Conservation (phyloP, 768 basidiomycete genomes). For the Chlorophyllum brunneum region DNA sequence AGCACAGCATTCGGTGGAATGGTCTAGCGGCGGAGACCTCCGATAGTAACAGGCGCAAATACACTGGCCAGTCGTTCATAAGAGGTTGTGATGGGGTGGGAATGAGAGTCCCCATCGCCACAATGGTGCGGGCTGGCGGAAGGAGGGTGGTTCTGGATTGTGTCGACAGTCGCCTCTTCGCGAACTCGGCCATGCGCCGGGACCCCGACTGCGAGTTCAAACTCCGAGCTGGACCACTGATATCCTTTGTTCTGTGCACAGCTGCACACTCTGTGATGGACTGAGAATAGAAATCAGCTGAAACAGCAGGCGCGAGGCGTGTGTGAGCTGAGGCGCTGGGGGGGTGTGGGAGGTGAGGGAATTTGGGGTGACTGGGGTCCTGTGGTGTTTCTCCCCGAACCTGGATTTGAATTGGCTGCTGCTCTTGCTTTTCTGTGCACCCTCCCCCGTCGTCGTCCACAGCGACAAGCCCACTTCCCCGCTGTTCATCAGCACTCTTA, state of each 20-base stretch:
- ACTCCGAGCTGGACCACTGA: no score
- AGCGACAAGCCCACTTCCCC: conserved; percentile 16
- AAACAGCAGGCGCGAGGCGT: no score
- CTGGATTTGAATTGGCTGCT: conserved; percentile 8
- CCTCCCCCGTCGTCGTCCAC: conserved; percentile 17
- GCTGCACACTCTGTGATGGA: no score
- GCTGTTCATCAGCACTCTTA: conserved; percentile 11
- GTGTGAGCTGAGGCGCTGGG: neutral
- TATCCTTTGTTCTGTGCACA: no score
- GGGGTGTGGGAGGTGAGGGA: neutral
- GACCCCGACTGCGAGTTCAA: no score
- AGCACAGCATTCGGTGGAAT: conserved; percentile 1
- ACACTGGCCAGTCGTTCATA: no score
- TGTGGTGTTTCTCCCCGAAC: neutral
- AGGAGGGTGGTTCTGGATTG: no score
- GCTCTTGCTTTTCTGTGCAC: conserved; percentile 9
- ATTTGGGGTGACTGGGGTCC: conserved; percentile 6
- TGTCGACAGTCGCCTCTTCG: no score
- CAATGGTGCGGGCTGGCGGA: no score
- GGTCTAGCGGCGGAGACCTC: neutral
- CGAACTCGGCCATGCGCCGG: no score
- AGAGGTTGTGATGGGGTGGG: neutral
- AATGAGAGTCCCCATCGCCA: conserved; percentile 3
- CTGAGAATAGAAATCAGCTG: no score
- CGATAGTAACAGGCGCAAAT: neutral